Evolutionary conservation across 2,329 filamentous ascomycete genomes (phyloP), one percentile per base, ranked within the genome.

Genomic region (Microdochium bolleyi): DNA sequence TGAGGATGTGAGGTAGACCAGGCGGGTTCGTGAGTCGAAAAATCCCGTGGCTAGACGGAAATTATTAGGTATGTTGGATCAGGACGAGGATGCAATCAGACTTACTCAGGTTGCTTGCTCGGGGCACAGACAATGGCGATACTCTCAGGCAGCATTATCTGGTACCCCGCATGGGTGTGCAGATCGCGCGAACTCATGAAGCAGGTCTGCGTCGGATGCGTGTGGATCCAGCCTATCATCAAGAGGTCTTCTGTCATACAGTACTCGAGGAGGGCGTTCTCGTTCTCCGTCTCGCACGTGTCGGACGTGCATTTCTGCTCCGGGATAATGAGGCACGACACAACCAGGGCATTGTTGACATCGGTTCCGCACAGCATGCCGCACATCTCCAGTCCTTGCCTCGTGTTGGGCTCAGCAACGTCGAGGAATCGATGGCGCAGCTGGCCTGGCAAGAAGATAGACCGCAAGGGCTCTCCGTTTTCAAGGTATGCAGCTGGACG

Each of bases 121-220:
- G 94, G 94, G 5, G 94, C 89, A 71, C 94, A 99, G 38, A 99
- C 94, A 62, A 99, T 95, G 3, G 94, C 94, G 57, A 99, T 91
- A 61, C 89, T 95, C 74, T 99, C 94, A 1, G 91, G 87, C 71
- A 97, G 82, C 90, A 96, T 96, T 55, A 94, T 85, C 70, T 99
- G 94, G 67, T 96, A 97, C 11, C 91, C 91, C 2, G 86, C 85
- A 64, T 96, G 92, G 0, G 95, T 99, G 65, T 99, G 94, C 59
- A 97, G 67, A 65, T 99, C 94, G 50, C 92, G 78, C 49, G 88
- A 94, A 66, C 90, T 96, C 89, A 99, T 95, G 67, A 99, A 99
- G 69, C 94, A 99, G 0, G 90, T 95, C 71, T 99, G 94, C 0
- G 87, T 90, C 0, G 94, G 94, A 67, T 99, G 94, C 0, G 94